Evolutionary conservation across 2,329 filamentous ascomycete genomes (phyloP).

Genomic region (Aphanocladium album): DNA sequence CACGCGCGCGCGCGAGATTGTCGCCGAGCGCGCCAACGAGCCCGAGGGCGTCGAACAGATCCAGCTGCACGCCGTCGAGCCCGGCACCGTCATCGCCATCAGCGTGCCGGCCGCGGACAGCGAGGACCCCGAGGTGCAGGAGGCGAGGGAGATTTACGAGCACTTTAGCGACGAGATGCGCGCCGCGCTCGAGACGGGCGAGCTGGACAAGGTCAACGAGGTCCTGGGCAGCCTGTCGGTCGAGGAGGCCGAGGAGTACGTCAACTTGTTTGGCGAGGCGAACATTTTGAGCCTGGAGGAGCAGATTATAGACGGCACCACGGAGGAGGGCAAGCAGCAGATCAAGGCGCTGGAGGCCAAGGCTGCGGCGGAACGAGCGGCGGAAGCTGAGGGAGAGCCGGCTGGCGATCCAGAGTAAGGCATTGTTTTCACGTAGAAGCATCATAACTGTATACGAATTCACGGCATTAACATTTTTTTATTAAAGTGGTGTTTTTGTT

Average conservation of each 20-base stretch:
- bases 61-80: conserved; percentile 93
- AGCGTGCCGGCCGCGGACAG: conserved; percentile 66
- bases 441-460: conserved; percentile 1
- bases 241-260: conserved; percentile 79
- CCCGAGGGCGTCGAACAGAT: conserved; percentile 86
- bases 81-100: conserved; percentile 87
- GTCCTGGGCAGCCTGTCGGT: conserved; percentile 82
- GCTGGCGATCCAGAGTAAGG: conserved; percentile 36
- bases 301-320: conserved; percentile 92
- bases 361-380: conserved; percentile 24
- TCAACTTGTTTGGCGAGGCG: conserved; percentile 74
- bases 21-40: conserved; percentile 45
- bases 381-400: conserved; percentile 17
- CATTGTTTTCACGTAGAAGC: not conserved
- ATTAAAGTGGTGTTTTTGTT: not conserved
- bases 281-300: conserved; percentile 88
- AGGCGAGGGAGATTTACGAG: conserved; percentile 73
- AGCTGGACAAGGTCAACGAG: conserved; percentile 56
- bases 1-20: conserved; percentile 68
- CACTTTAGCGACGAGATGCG: conserved; percentile 76
- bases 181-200: conserved; percentile 80
- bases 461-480: not conserved
- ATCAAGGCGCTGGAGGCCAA: conserved; percentile 67
- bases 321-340: conserved; percentile 73
- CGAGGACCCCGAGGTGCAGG: conserved; percentile 58